Base-by-base conservation (phyloP, 352 stramenopile species). In the Phytophthora pistaciae region DNA sequence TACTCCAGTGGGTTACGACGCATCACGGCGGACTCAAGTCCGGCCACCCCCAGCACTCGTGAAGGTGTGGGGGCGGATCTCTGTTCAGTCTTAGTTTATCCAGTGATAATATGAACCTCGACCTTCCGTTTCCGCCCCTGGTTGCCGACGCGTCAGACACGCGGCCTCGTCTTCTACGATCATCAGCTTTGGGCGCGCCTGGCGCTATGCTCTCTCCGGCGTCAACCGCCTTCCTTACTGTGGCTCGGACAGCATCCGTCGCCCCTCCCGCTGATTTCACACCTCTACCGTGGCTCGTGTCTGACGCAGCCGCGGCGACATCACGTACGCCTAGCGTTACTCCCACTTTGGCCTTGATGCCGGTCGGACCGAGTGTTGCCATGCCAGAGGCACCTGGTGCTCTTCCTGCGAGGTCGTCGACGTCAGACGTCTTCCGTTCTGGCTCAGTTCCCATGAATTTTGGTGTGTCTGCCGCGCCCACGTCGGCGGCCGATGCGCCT, bases 1-100 rank as follows among this genome's bases (percentile, higher is more conserved):
- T n/a, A n/a, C n/a, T n/a, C n/a, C n/a, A n/a, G n/a, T n/a, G n/a
- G 62, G 62, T 64, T 2, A 59, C 21, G 8, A 10, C 44, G 0
- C 54, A 42, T 11, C 54, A 64, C 14, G 62, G 54, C 0, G 44
- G 3, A 10, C 54, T 64, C 29, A 64, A 69, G 21, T 5, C 18
- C 1, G 23, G 10, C 2, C 54, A 64, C 5, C 63, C 54, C 1
- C 63, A 69, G 16, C 31, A 25, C 18, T n/a, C n/a, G n/a, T n/a
- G n/a, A n/a, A n/a, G n/a, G n/a, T n/a, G n/a, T n/a, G n/a, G n/a
- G n/a, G n/a, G n/a, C n/a, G n/a, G n/a, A n/a, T n/a, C n/a, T n/a
- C n/a, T n/a, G n/a, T n/a, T n/a, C n/a, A n/a, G 40, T 20, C 40
- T 48, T 48, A 48, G 11, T n/a, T 48, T 48, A 48, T 48, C 40